Evolutionary conservation across 495 filamentous ascomycete species (phyloP), one percentile per base, ranked within the genome.

Genomic region (Elaphomyces granulatus): DNA sequence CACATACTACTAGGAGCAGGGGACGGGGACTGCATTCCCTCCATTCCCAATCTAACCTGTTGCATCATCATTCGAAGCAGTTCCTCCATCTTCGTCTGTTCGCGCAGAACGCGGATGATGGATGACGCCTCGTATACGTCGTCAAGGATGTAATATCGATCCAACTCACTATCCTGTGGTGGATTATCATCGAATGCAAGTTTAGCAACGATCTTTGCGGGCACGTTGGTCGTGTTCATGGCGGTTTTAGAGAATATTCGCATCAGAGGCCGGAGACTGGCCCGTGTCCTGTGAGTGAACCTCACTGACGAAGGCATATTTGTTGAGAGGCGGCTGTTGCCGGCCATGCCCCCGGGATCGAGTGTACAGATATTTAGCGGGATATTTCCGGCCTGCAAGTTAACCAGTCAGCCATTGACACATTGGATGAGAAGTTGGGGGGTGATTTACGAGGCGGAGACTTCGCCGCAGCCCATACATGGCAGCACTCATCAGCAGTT

Each of bases 401-500:
- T 28, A 45, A n/a, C 12, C 18, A 8, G 23, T 15, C 20, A 40
- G 15, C n/a, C n/a, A n/a, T n/a, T n/a, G n/a, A n/a, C n/a, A n/a
- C n/a, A n/a, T n/a, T n/a, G n/a, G n/a, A n/a, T n/a, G n/a, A n/a
- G n/a, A n/a, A n/a, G n/a, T 32, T 19, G 12, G 17, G 19, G 8
- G 17, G 15, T 17, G 37, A 54, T 60, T 54, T 40, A 65, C 61
- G 32, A 55, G 45, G 20, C 58, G 52, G 47, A 65, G 40, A 40
- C 61, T 65, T 32, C 61, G 53, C 33, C 59, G 56, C 48, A 65
- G 44, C 34, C 58, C 59, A 55, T 65, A 65, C 48, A 65, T 53
- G 18, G 56, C 56, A 2, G 56, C 56, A 37, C 58, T 63, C 40
- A 54, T 56, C 14, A 63, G 36, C 17, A 65, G 39, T 40, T 65